Evolutionary conservation across 2,329 filamentous ascomycete species (phyloP).

Genomic region (Colletotrichum navitas): DNA sequence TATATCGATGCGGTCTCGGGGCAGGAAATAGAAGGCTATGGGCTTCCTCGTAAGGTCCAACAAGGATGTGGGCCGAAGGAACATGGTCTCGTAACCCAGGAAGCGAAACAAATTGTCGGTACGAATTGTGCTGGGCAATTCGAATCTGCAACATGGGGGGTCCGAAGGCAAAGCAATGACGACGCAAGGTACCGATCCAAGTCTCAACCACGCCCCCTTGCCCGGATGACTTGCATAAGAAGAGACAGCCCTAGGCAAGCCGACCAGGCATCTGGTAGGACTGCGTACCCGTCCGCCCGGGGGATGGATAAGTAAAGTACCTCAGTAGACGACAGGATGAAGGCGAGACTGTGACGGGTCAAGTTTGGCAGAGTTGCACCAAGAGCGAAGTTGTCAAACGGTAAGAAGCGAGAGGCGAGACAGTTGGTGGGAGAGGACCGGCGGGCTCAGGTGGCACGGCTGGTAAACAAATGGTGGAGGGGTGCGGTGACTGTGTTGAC

Average conservation of each 20-base stretch:
- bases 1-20: neutral
- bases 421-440: neutral
- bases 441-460: neutral
- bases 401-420: slow-evolving; percentile 32
- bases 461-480: neutral
- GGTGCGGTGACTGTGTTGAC: slow-evolving; percentile 15
- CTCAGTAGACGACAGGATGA: neutral
- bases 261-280: slow-evolving; percentile 17
- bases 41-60: slow-evolving; percentile 1
- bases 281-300: neutral
- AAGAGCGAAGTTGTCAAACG: slow-evolving; percentile 33
- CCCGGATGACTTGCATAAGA: slow-evolving; percentile 33
- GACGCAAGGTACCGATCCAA: slow-evolving; percentile 22
- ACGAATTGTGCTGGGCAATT: slow-evolving; percentile 5
- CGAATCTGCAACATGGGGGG: slow-evolving; percentile 37
- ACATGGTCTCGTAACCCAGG: slow-evolving; percentile 19
- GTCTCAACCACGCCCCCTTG: slow-evolving; percentile 16
- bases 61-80: slow-evolving; percentile 15
- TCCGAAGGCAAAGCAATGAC: slow-evolving; percentile 13
- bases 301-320: neutral
- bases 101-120: slow-evolving; percentile 24
- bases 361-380: slow-evolving; percentile 22
- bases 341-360: slow-evolving; percentile 8
- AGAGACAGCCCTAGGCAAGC: neutral
- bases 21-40: neutral